phyloP scores from a whole-genome alignment of 176 grass and related monocot genomes.

The Aechmea fasciata region DNA sequence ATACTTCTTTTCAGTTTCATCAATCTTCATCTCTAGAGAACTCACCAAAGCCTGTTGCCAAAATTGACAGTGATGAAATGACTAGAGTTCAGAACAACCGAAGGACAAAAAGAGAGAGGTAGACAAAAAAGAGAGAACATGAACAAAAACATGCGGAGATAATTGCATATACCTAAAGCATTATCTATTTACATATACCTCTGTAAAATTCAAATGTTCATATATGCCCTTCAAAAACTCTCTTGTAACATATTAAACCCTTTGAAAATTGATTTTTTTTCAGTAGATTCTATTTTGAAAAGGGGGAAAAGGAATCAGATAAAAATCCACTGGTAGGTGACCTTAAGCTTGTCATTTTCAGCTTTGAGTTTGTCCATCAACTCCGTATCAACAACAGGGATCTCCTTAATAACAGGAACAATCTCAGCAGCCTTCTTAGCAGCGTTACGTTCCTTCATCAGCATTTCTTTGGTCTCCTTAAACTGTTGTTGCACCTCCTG shows the following conservation, averaged over 20 bases:
- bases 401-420: conserved; percentile 24
- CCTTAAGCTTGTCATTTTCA: conserved; percentile 52
- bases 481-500: conserved; percentile 52
- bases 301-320: neutral
- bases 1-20: conserved; percentile 84
- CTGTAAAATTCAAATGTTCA: conserved; percentile 24
- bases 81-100: neutral
- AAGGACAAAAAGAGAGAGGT: neutral
- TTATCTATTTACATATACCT: conserved; percentile 18
- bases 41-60: conserved; percentile 58
- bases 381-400: conserved; percentile 43
- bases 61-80: no score
- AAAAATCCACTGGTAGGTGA: conserved; percentile 2
- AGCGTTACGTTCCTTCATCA: conserved; percentile 49
- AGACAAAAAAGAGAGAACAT: neutral
- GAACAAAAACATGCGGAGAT: neutral
- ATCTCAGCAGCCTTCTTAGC: conserved; percentile 60
- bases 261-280: no score
- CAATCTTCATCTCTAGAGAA: conserved; percentile 92
- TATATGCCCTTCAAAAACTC: no score
- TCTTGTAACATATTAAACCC: no score
- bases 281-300: no score
- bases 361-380: conserved; percentile 47
- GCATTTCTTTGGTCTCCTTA: conserved; percentile 41
- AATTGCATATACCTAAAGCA: no score